A percentile compares a stretch with the other conserved stretches of the same genome.
Conservation (phyloP, 306 rosid species). For the Pachyrhizus erosus region DNA sequence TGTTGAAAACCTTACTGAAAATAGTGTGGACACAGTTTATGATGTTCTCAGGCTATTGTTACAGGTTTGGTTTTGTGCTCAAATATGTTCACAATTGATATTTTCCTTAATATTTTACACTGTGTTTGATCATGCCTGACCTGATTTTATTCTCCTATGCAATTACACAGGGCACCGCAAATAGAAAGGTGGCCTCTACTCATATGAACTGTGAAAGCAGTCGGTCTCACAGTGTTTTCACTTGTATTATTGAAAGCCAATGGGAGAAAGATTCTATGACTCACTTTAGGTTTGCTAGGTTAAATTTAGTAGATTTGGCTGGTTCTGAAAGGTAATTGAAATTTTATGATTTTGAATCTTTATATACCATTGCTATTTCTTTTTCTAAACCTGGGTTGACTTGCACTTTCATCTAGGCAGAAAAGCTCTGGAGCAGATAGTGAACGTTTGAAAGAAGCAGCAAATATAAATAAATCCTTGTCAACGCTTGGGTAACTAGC, state of each 20-base stretch:
- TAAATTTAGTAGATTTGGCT: constrained; percentile 94
- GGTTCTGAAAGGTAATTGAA: constrained; percentile 88
- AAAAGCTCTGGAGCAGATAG: constrained; percentile 98
- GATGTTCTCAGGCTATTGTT: constrained; percentile 88
- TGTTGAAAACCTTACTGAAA: constrained; percentile 89
- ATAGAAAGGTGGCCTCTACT: constrained; percentile 94
- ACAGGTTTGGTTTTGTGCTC: constrained; percentile 59
- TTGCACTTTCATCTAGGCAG: constrained; percentile 66
- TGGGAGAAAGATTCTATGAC: constrained; percentile 92
- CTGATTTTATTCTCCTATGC: constrained; percentile 39
- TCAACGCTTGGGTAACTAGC: constrained; percentile 87
- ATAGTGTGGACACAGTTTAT: constrained; percentile 67
- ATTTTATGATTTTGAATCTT: constrained; percentile 24
- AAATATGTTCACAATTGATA: constrained; percentile 13
- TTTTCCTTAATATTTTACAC: constrained; percentile 24
- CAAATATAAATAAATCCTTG: constrained; percentile 92
- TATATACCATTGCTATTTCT: constrained; percentile 2
- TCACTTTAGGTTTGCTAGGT: constrained; percentile 93
- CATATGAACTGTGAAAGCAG: constrained; percentile 96
- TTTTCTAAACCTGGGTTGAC: constrained; percentile 39
- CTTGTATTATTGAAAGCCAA: constrained; percentile 88
- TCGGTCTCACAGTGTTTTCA: constrained; percentile 95
- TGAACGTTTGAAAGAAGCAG: constrained; percentile 94
- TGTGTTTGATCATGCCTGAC: constrained; percentile 37
- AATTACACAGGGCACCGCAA: constrained; percentile 80